Base-by-base conservation (phyloP, 768 basidiomycete genomes). In the Mycena sanguinolenta region DNA sequence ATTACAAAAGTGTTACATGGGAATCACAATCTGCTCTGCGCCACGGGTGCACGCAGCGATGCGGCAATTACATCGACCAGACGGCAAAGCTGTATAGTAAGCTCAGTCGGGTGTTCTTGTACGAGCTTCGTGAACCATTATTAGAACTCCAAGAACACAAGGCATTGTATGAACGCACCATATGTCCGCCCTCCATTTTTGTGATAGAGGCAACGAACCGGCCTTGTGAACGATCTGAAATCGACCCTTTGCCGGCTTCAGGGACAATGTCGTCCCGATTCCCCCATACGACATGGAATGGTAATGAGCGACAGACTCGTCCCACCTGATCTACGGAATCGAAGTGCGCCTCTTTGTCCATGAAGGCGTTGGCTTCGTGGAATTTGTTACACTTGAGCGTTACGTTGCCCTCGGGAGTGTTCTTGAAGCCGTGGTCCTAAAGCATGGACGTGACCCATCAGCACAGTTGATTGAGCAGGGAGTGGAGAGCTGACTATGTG, bases 201-300 rank as follows among this genome's bases (percentile, higher is more conserved):
- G 78, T 81, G 4, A 87, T 82, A 39, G 87, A 87, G 7, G 84
- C 79, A 9, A 82, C 80, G 21, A 74, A 74, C 14, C 83, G 79
- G 19, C 87, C 87, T 69, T 84, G 80, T 17, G 81, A 78, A 8
- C 70, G 69, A 59, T 87, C 84, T 59, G 77, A 78, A 58, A 88
- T 74, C 0, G 85, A 84, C 4, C 86, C 81, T 52, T 83, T 84
- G 50, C 85, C 81, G 53, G 82, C 83, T 61, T 84, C 81, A 2
- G 85, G 84, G 38, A 87, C 76, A n/a, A 86, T 72, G 52, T 87
- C 84, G 44, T 82, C 79, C 27, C 77, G 75, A 13, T 77, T 78
- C 36, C 86, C 86, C 84, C 85, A 88, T n/a, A 88, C 80, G 32
- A 86, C 58, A 71, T 88, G 87, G 5, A 87, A 71, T n/a, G 86